Evolutionary conservation across 371 early-diverging fungal genomes (phyloP).

Genomic region (Gilbertella persicaria): DNA sequence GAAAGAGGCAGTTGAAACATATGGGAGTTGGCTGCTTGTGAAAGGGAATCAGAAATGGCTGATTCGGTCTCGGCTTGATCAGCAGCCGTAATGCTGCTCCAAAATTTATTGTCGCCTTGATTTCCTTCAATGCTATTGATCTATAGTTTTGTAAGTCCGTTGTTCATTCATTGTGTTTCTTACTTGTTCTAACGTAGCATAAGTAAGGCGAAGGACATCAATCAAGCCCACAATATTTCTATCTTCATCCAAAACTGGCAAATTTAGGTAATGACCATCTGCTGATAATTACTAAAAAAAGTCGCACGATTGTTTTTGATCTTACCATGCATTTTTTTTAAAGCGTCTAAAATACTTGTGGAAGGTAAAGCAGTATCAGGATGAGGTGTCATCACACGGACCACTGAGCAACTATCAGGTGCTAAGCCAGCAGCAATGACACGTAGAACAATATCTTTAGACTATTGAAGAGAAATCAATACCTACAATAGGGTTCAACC

Average conservation of each 20-base stretch:
- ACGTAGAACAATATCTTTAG: conserved; percentile 90
- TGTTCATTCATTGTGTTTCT: neutral
- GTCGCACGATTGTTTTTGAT: neutral
- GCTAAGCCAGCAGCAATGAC: conserved; percentile 94
- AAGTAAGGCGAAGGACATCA: conserved; percentile 92
- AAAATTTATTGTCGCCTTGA: conserved; percentile 56
- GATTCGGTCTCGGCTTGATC: conserved; percentile 54
- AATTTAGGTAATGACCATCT: conserved; percentile 96
- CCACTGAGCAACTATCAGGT: conserved; percentile 89
- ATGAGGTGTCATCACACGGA: conserved; percentile 98
- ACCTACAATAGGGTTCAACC: no score
- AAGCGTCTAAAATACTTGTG: conserved; percentile 89
- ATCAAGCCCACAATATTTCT: conserved; percentile 85
- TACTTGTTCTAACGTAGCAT: conserved; percentile 77
- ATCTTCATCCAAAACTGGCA: conserved; percentile 88
- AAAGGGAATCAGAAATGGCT: conserved; percentile 51
- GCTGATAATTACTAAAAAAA: conserved; percentile 8
- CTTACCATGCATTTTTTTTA: conserved; percentile 92
- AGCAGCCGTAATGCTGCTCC: conserved; percentile 42
- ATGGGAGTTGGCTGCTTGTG: conserved; percentile 40
- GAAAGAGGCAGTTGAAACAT: conserved; percentile 30
- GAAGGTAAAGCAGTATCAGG: conserved; percentile 90
- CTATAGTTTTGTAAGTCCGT: conserved; percentile 3
- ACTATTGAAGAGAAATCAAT: no score
- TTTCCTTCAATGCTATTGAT: conserved; percentile 47